These are phyloP conservation scores for Sporothrix inflata DNA, from an alignment of 2,329 filamentous ascomycete genomes.

Conservation along the genomic window DNA sequence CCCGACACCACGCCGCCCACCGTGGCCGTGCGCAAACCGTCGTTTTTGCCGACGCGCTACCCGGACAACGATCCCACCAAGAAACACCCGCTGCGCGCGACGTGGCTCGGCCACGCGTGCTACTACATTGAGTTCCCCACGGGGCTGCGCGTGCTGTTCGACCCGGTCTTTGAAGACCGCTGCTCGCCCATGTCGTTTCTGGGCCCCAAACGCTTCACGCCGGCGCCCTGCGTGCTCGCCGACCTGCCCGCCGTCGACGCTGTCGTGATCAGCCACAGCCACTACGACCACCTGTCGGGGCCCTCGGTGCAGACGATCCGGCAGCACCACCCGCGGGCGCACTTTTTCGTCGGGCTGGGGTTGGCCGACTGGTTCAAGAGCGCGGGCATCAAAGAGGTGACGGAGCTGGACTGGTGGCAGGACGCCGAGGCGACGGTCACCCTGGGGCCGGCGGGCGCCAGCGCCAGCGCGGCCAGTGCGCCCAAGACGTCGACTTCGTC, in stretches of 20 bases:
- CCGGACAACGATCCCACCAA: conserved; percentile 39
- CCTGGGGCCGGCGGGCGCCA: conserved; percentile 32
- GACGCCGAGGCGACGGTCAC: conserved; percentile 70
- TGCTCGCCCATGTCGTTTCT: conserved; percentile 75
- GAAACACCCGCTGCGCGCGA: conserved; percentile 65
- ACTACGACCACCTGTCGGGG: conserved; percentile 90
- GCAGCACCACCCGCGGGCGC: conserved; percentile 72
- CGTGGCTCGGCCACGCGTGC: conserved; percentile 94
- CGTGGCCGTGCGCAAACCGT: conserved; percentile 67
- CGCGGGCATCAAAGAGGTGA: conserved; percentile 73
- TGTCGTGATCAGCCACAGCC: conserved; percentile 83
- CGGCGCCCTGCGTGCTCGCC: conserved; percentile 72
- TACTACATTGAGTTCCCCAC: conserved; percentile 89
- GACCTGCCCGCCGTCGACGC: conserved; percentile 79
- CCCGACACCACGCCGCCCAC: conserved; percentile 69
- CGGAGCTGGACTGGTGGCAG: conserved; percentile 96
- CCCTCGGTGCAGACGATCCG: conserved; percentile 72
- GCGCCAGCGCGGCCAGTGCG: not conserved
- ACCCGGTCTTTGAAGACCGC: conserved; percentile 87
- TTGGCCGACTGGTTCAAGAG: conserved; percentile 80
- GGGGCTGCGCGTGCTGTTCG: conserved; percentile 86
- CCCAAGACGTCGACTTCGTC: not conserved
- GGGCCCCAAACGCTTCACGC: conserved; percentile 77
- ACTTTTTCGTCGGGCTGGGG: conserved; percentile 86
- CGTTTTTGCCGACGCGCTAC: conserved; percentile 65